Base-by-base conservation (phyloP, 2,329 filamentous ascomycete genomes). In the Exophiala xenobiotica region DNA sequence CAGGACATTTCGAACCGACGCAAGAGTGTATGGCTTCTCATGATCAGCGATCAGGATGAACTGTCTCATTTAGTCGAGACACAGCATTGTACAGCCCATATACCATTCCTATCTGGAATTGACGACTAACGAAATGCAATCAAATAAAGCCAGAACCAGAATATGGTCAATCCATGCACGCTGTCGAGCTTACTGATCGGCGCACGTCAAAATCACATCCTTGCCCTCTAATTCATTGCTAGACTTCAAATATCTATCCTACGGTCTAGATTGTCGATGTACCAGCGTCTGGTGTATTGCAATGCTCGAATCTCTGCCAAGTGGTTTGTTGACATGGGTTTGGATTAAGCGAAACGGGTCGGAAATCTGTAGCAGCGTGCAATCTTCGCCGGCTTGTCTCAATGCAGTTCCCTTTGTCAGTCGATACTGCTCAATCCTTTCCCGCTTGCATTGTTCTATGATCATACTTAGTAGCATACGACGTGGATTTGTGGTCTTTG, bases 251-350 rank as follows among this genome's bases (percentile, higher is more conserved):
- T n/a, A n/a, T n/a, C n/a, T n/a, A n/a, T n/a, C n/a, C n/a, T n/a
- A n/a, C n/a, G n/a, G n/a, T n/a, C n/a, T n/a, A n/a, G n/a, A n/a
- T n/a, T 35, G 31, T 35, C 18, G 31, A 14, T 14, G 31, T 35
- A n/a, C 31, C 9, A 35, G n/a, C 18, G 31, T 12, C n/a, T 9
- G 31, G 18, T 6, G 31, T 16, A 35, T 16, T 16, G 31, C n/a
- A 16, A 35, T 35, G n/a, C 12, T 35, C n/a, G 11, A 35, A 35
- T 5, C n/a, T 9, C 12, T 9, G 31, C 40, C 47, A 43, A 44
- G 39, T 50, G 20, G 20, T 33, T 51, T 51, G 52, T 54, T 54
- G 52, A 54, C 52, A 54, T 47, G 52, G 46, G 27, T 46, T 24
- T 37, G 37, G 22, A 29, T 50, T 38, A 44, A 50, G 43, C 35